These are phyloP conservation scores for Thraustochytrium sp. DNA, from an alignment of 352 stramenopile genomes.

Conservation along the genomic window DNA sequence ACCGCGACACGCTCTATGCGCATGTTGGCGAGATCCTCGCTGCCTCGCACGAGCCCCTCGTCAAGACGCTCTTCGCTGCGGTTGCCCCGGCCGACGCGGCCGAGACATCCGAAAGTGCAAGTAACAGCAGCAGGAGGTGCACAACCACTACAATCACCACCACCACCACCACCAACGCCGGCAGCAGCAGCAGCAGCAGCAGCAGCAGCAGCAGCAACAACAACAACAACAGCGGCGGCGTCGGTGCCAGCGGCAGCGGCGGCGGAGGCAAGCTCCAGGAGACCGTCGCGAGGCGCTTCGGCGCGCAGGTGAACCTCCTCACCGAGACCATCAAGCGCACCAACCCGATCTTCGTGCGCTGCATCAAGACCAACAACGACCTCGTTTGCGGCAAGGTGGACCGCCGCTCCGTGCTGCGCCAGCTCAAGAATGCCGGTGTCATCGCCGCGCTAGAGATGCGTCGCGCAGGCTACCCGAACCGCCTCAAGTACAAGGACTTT, in stretches of 20 bases:
- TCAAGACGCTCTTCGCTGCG: conserved; percentile 41
- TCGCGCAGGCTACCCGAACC: conserved; percentile 51
- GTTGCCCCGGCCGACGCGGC: not conserved
- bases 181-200: no score
- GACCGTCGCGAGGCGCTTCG: conserved; percentile 50
- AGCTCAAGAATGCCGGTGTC: conserved; percentile 51
- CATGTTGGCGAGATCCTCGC: conserved; percentile 48
- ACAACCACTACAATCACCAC: no score
- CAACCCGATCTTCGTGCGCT: conserved; percentile 50
- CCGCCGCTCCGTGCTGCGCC: conserved; percentile 47
- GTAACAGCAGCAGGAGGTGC: no score
- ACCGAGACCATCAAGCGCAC: conserved; percentile 46
- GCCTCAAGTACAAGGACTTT: conserved; percentile 50
- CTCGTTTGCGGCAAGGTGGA: conserved; percentile 50
- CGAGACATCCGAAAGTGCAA: not conserved
- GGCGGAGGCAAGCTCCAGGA: not conserved
- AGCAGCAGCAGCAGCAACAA: no score
- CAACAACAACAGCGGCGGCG: no score
- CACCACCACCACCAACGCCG: no score
- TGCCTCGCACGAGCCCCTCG: conserved; percentile 31
- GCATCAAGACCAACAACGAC: conserved; percentile 53
- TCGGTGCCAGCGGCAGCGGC: not conserved
- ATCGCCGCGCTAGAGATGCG: conserved; percentile 53
- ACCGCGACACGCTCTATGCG: conserved; percentile 82
- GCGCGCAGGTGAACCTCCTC: conserved; percentile 45